Evolutionary conservation across 768 basidiomycete species (phyloP).

Genomic region (Russula brevipes): DNA sequence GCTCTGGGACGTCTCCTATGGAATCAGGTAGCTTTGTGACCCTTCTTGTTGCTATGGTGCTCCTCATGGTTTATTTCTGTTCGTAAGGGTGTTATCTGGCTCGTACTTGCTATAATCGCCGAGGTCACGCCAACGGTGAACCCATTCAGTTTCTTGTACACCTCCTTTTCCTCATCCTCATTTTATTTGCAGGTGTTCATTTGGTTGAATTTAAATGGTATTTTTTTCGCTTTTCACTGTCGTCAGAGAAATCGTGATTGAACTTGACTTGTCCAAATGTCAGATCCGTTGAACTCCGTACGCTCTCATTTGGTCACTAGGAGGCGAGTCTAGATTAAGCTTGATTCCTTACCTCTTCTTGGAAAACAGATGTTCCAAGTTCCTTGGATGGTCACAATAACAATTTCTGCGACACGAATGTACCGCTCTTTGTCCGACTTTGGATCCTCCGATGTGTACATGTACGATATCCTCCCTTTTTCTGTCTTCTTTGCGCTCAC

Average conservation of each 20-base stretch:
- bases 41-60: too few species aligned
- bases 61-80: background rate
- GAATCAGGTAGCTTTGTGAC: background rate
- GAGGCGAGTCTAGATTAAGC: background rate
- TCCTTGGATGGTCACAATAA: background rate
- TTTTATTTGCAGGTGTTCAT: constrained; percentile 6
- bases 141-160: background rate
- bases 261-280: background rate
- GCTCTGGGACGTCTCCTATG: background rate
- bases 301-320: background rate
- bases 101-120: background rate
- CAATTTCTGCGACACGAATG: constrained; percentile 6
- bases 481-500: background rate
- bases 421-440: constrained; percentile 6
- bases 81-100: constrained; percentile 1
- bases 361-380: constrained; percentile 6
- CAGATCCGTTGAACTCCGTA: background rate
- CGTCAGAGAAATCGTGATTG: too few species aligned
- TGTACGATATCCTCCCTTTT: too few species aligned
- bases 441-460: background rate
- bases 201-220: constrained; percentile 9
- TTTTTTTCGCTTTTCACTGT: background rate
- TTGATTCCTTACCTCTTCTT: too few species aligned
- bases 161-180: background rate
- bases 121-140: background rate